Percentiles rank a stretch among this genome's conserved stretches.
These are phyloP conservation scores for Xylaria palmicola DNA, from an alignment of 495 filamentous ascomycete species.

Conservation along the genomic window DNA sequence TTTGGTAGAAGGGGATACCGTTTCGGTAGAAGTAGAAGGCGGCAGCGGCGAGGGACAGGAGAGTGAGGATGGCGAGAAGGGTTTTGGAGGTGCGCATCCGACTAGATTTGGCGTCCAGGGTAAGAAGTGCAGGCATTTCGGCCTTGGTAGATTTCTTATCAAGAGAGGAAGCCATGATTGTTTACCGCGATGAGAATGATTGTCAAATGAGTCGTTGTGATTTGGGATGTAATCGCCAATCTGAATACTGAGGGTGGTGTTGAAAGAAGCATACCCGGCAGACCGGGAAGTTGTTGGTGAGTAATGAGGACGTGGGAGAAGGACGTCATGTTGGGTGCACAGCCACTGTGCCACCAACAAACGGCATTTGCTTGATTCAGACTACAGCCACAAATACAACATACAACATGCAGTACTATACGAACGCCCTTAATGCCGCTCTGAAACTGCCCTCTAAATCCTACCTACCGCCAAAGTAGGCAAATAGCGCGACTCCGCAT, in stretches of 20 bases:
- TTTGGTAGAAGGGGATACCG: slow-evolving; percentile 6
- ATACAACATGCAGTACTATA: not conserved
- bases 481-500: not conserved
- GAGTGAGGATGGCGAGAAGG: slow-evolving; percentile 15
- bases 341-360: not conserved
- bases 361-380: not conserved
- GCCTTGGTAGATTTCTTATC: slow-evolving; percentile 16
- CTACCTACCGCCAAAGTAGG: not conserved
- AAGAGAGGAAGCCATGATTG: slow-evolving; percentile 14
- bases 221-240: slow-evolving; percentile 14
- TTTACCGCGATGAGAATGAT: slow-evolving; percentile 14
- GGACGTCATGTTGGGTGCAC: not conserved
- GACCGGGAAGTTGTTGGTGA: not conserved
- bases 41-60: slow-evolving; percentile 12
- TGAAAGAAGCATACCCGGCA: not conserved
- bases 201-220: slow-evolving; percentile 17
- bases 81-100: slow-evolving; percentile 15
- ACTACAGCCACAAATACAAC: not conserved
- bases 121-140: slow-evolving; percentile 15
- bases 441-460: not conserved
- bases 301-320: not conserved
- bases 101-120: slow-evolving; percentile 15
- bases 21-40: slow-evolving; percentile 12
- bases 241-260: slow-evolving; percentile 11
- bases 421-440: not conserved